Percentiles rank a stretch among this genome's conserved stretches.
phyloP scores from a whole-genome alignment of 805 yeast genomes.

The Cyberlindnera meyerae region DNA sequence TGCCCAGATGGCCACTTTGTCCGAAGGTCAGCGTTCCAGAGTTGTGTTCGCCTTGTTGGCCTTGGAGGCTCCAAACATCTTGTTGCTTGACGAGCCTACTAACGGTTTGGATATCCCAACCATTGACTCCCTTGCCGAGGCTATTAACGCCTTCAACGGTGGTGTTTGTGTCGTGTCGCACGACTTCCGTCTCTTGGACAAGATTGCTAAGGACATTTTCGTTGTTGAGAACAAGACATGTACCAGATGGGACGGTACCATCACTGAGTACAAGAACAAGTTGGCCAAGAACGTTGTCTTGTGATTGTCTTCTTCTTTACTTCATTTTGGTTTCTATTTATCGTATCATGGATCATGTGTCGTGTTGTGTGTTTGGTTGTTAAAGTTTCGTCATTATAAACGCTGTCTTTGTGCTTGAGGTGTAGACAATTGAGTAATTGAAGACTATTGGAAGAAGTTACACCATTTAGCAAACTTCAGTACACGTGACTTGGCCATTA shows the following conservation, averaged over 20 bases:
- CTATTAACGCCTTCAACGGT: slow-evolving; percentile 90
- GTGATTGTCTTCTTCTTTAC: slow-evolving; percentile 27
- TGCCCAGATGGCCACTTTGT: slow-evolving; percentile 95
- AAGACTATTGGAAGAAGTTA: too few species aligned
- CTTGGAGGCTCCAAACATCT: slow-evolving; percentile 89
- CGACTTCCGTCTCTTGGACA: slow-evolving; percentile 96
- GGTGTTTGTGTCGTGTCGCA: slow-evolving; percentile 98
- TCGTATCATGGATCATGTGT: slow-evolving; percentile 1
- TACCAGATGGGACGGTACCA: slow-evolving; percentile 92
- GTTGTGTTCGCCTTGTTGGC: slow-evolving; percentile 97
- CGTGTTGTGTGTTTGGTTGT: neutral
- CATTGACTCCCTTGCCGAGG: slow-evolving; percentile 95
- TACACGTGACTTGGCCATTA: too few species aligned
- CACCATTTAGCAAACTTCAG: too few species aligned
- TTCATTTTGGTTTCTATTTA: slow-evolving; percentile 1
- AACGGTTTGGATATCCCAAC: slow-evolving; percentile 98
- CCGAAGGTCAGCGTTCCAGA: slow-evolving; percentile 99
- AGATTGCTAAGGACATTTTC: slow-evolving; percentile 94
- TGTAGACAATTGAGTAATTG: too few species aligned
- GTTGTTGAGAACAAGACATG: slow-evolving; percentile 96
- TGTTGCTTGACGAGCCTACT: slow-evolving; percentile 97
- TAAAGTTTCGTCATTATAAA: too few species aligned
- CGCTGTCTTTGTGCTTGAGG: too few species aligned
- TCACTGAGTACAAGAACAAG: slow-evolving; percentile 87
- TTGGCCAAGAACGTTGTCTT: slow-evolving; percentile 88